Percentiles rank a stretch among this genome's conserved stretches.
phyloP scores from a whole-genome alignment of 108 stramenopile species.

The Nitzschia sp. region DNA sequence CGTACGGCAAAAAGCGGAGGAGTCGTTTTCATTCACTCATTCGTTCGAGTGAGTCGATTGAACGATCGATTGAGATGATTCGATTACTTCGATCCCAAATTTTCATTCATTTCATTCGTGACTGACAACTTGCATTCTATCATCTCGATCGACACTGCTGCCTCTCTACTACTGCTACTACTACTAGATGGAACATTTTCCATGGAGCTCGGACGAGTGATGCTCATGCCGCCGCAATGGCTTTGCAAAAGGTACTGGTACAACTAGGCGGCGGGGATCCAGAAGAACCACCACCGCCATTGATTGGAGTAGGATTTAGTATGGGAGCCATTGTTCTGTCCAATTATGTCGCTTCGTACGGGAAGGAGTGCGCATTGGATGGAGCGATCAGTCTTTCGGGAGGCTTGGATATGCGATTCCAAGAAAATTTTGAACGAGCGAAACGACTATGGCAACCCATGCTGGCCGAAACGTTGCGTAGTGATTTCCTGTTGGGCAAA shows the following conservation, averaged over 20 bases:
- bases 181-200: slow-evolving; percentile 69
- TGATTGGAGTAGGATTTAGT: slow-evolving; percentile 78
- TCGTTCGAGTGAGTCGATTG: neutral
- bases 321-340: slow-evolving; percentile 87
- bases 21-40: neutral
- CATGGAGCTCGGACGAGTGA: slow-evolving; percentile 88
- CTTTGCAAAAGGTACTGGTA: slow-evolving; percentile 48
- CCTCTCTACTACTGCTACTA: neutral
- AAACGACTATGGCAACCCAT: slow-evolving; percentile 92
- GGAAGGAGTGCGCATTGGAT: slow-evolving; percentile 65
- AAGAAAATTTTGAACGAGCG: slow-evolving; percentile 59
- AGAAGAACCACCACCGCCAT: no score
- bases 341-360: slow-evolving; percentile 85
- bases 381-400: slow-evolving; percentile 75
- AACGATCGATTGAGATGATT: no score
- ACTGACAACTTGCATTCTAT: neutral
- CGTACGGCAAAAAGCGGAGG: no score
- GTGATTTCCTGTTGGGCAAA: slow-evolving; percentile 68
- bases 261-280: slow-evolving; percentile 43
- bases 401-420: slow-evolving; percentile 83
- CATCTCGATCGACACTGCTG: neutral
- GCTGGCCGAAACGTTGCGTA: slow-evolving; percentile 63
- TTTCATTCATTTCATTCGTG: no score
- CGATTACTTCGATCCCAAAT: no score
- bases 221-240: slow-evolving; percentile 68